Percentiles rank a stretch among this genome's conserved stretches.
phyloP scores from a whole-genome alignment of 2,329 filamentous ascomycete genomes.

The Remersonia thermophila region DNA sequence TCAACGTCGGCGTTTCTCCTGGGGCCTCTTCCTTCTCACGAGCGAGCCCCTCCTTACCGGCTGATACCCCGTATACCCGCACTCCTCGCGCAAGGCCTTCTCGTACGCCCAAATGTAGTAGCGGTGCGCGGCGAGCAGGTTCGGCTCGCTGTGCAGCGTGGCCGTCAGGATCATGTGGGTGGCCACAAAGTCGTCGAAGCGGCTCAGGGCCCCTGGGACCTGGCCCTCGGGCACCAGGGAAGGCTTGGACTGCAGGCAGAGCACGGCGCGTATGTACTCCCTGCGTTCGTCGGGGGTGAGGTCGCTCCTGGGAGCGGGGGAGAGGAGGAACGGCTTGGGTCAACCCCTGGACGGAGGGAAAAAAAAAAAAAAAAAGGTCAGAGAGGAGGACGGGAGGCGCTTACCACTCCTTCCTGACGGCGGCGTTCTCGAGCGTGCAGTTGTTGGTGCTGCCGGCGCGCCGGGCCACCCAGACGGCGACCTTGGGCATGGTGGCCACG shows the following conservation, averaged over 20 bases:
- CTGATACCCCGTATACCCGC: slow-evolving; percentile 24
- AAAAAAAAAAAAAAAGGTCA: too few species aligned
- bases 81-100: slow-evolving; percentile 24
- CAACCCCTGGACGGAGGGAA: too few species aligned
- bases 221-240: slow-evolving; percentile 13
- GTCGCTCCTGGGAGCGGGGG: slow-evolving; percentile 21
- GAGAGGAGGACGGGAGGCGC: too few species aligned
- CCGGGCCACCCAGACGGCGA: slow-evolving; percentile 18
- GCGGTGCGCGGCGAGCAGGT: slow-evolving; percentile 22
- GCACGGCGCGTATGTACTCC: slow-evolving; percentile 18
- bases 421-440: slow-evolving; percentile 20
- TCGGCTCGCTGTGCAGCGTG: slow-evolving; percentile 17
- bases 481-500: slow-evolving; percentile 18
- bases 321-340: too few species aligned
- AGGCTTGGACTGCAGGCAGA: slow-evolving; percentile 20
- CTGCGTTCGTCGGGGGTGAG: slow-evolving; percentile 14
- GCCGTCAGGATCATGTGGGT: slow-evolving; percentile 21
- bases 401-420: slow-evolving; percentile 19
- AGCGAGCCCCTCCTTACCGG: slow-evolving; percentile 18
- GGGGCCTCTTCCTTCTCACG: background rate
- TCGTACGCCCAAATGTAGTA: slow-evolving; percentile 23
- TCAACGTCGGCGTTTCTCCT: background rate
- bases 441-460: slow-evolving; percentile 19
- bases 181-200: slow-evolving; percentile 24
- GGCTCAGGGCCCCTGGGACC: slow-evolving; percentile 19